Base-by-base conservation (phyloP, 768 basidiomycete species). In the Cystofilobasidium ferigula region DNA sequence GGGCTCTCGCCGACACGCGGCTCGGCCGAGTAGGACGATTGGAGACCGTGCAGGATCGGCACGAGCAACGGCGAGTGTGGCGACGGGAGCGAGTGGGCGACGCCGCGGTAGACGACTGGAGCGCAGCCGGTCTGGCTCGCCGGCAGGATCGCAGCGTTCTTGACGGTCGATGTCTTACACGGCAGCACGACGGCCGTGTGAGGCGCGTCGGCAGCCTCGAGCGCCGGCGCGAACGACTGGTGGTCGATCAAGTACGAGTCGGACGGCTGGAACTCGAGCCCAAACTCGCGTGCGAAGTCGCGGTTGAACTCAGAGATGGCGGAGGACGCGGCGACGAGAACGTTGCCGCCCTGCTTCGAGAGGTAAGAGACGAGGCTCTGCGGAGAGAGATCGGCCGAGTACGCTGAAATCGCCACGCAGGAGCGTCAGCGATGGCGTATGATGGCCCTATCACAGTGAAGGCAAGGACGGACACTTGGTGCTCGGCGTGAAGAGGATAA, bases 241-340 rank as follows among this genome's bases (percentile, higher is more conserved):
- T 94, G 88, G 4, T 92, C 93, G 69, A 94, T 73, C 57, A 95
- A 82, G 2, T 86, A 85, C 0, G 86, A 86, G 1, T 85, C 85
- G 1, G 90, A 87, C 7, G 90, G 89, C 22, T 88, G 87, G 30
- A 89, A 85, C 61, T 90, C 83, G 63, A 98, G 81, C 42, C 87
- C 88, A 80, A 98, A 98, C 78, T 99, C 95, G 57, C 89, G 76
- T 0, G 91, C 89, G 62, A 94, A 93, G 78, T 47, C 87, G 79
- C 2, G 85, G 85, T 77, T 86, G 82, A 77, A 82, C 85, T 71
- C 78, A 10, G 76, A 71, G 45, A 77, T 61, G 28, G 64, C 45
- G 16, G 86, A 79, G 1, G 88, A 86, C 67, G 94, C 82, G 3
- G 86, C 83, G 70, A 95, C 77, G 70, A 99, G 82, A 63, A 98